Evolutionary conservation across 345 rosid species (phyloP).

Genomic region (Eucalyptus marginata): DNA sequence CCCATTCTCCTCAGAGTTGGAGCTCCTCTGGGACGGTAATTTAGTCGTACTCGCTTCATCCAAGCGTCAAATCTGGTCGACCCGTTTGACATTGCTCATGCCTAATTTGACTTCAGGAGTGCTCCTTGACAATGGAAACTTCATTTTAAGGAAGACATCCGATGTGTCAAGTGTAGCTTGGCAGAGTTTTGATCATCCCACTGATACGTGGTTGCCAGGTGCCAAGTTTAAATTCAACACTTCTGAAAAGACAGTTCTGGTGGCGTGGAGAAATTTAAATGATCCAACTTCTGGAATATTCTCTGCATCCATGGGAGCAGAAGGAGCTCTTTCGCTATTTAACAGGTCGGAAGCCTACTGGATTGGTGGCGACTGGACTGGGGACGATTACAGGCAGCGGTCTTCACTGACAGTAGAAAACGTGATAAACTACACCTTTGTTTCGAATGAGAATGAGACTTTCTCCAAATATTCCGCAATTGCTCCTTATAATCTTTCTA

Average conservation of each 20-base stretch:
- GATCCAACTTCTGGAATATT: not conserved
- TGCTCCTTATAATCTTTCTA: not conserved
- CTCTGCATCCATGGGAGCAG: not conserved
- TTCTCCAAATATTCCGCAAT: not conserved
- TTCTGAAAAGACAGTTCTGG: not conserved
- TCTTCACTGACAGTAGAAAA: not conserved
- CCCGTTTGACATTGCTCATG: not conserved
- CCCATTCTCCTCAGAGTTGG: not conserved
- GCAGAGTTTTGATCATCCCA: not conserved
- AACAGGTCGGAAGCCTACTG: not conserved
- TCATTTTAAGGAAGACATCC: not conserved
- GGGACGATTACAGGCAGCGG: not conserved
- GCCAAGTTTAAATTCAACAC: not conserved
- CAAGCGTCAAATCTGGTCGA: not conserved
- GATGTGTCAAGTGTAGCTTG: not conserved
- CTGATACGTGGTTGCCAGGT: conserved; percentile 2
- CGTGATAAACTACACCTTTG: not conserved
- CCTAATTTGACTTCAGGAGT: not conserved
- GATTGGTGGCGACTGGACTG: not conserved
- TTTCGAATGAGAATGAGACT: not conserved
- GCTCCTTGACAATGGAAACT: not conserved
- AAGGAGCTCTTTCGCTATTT: not conserved
- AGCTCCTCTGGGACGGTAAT: not conserved
- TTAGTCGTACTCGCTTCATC: not conserved
- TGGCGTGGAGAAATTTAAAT: not conserved